Percentiles rank a stretch among this genome's conserved stretches.
These are phyloP conservation scores for Dactylonectria estremocensis DNA, from an alignment of 2,329 filamentous ascomycete species.

Conservation along the genomic window DNA sequence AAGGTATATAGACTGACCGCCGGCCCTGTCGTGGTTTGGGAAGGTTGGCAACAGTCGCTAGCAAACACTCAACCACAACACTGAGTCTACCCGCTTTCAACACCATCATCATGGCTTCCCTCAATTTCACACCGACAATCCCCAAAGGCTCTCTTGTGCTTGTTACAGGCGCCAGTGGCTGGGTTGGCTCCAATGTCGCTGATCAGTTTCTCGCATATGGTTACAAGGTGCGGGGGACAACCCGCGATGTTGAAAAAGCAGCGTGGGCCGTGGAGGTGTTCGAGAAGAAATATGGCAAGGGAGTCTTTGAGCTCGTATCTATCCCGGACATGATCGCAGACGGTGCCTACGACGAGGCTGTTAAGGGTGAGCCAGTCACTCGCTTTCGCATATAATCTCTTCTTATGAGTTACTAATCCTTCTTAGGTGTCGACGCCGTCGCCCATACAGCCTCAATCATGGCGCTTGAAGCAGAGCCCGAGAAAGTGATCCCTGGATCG, in stretches of 20 bases:
- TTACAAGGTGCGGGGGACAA: conserved; percentile 60
- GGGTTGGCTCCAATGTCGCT: conserved; percentile 56
- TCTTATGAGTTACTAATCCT: neutral
- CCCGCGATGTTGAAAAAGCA: conserved; percentile 52
- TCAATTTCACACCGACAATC: neutral
- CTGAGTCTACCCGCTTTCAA: too few species aligned
- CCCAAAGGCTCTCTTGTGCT: conserved; percentile 51
- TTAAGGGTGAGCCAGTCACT: conserved; percentile 38
- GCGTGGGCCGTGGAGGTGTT: conserved; percentile 49
- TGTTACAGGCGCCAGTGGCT: conserved; percentile 58
- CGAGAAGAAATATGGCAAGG: conserved; percentile 50
- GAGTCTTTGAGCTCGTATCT: conserved; percentile 50
- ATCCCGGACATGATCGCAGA: conserved; percentile 52
- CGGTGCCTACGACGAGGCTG: conserved; percentile 44
- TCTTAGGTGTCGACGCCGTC: conserved; percentile 48
- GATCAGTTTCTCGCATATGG: conserved; percentile 54
- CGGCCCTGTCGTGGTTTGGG: too few species aligned
- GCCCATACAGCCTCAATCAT: conserved; percentile 56
- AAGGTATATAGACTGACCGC: too few species aligned
- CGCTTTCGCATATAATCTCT: too few species aligned
- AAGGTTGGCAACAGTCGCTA: too few species aligned
- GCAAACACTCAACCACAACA: too few species aligned
- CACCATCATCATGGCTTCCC: too few species aligned
- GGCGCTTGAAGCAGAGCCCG: conserved; percentile 53
- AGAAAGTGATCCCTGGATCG: conserved; percentile 54